A percentile compares a stretch with the other conserved stretches of the same genome.
These are phyloP conservation scores for Sugiyamaella pinicola DNA, from an alignment of 1,139 yeast species.

Conservation along the genomic window DNA sequence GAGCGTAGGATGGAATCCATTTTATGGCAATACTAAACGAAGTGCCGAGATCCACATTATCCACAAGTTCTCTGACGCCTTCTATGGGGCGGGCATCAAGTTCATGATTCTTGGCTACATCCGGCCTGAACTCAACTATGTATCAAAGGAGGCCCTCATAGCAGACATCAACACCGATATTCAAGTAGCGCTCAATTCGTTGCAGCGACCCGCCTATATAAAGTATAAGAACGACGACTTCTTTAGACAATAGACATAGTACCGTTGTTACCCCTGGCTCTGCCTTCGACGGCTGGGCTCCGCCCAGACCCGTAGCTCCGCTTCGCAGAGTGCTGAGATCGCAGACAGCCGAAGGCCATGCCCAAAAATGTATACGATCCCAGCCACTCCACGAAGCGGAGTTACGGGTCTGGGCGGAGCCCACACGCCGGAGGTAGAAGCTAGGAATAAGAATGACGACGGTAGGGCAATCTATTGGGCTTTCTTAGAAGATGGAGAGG, in stretches of 20 bases:
- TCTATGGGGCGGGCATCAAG: slow-evolving; percentile 79
- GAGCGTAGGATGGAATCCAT: slow-evolving; percentile 97
- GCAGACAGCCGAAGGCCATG: too few species aligned
- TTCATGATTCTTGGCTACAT: slow-evolving; percentile 82
- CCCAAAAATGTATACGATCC: too few species aligned
- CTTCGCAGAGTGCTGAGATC: too few species aligned
- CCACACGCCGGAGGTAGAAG: too few species aligned
- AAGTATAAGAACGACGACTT: slow-evolving; percentile 33
- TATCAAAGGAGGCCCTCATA: slow-evolving; percentile 82
- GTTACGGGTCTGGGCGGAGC: too few species aligned
- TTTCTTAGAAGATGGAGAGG: slow-evolving; percentile 5
- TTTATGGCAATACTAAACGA: slow-evolving; percentile 72
- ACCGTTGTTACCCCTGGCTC: not conserved
- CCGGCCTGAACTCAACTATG: slow-evolving; percentile 87
- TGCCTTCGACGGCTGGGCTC: too few species aligned
- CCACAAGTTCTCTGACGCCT: slow-evolving; percentile 64
- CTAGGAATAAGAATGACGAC: too few species aligned
- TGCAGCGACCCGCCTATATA: slow-evolving; percentile 45
- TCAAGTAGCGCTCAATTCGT: slow-evolving; percentile 57
- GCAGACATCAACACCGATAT: slow-evolving; percentile 84
- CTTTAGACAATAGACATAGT: slow-evolving; percentile 20
- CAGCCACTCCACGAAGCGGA: too few species aligned
- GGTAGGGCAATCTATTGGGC: not conserved
- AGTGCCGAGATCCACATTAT: slow-evolving; percentile 74
- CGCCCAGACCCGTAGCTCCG: too few species aligned